Evolutionary conservation across 1,139 yeast species (phyloP).

Genomic region (Pichia sp.): DNA sequence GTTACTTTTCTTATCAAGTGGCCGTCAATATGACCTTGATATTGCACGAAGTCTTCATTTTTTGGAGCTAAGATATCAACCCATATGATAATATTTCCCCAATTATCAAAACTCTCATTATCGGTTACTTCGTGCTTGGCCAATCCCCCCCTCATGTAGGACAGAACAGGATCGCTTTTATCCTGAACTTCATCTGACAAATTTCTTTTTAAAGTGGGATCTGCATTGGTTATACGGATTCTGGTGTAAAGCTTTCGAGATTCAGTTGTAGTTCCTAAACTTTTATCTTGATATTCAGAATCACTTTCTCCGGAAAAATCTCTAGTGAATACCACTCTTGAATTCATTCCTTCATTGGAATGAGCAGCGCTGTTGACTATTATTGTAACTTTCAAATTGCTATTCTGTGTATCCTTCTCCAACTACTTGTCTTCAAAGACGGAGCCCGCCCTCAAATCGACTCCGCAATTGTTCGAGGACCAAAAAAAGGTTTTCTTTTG

Average conservation of each 20-base stretch:
- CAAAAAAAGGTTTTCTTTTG: too few relatives aligned
- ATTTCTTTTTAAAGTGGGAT: neutral
- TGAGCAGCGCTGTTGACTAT: too few relatives aligned
- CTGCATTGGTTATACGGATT: neutral
- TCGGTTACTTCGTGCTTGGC: neutral
- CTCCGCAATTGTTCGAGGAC: too few relatives aligned
- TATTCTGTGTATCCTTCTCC: too few relatives aligned
- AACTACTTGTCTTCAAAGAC: too few relatives aligned
- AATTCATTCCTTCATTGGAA: neutral
- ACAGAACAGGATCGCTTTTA: neutral
- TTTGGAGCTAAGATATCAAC: constrained; percentile 6
- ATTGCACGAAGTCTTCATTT: constrained; percentile 10
- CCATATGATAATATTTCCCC: neutral
- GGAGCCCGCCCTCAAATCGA: too few relatives aligned
- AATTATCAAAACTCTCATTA: neutral
- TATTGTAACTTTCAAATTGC: too few relatives aligned
- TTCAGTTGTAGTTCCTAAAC: neutral
- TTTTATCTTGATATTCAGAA: neutral
- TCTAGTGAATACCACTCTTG: constrained; percentile 7
- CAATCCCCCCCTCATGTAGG: neutral
- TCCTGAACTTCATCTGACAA: neutral
- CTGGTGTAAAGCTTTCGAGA: constrained; percentile 2
- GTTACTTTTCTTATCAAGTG: neutral
- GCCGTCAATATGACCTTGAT: constrained; percentile 2
- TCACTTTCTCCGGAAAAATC: neutral